Evolutionary conservation across 1,284 basidiomycete species (phyloP), one percentile per base, ranked within the genome.

Genomic region (Sphagnurus paluster): DNA sequence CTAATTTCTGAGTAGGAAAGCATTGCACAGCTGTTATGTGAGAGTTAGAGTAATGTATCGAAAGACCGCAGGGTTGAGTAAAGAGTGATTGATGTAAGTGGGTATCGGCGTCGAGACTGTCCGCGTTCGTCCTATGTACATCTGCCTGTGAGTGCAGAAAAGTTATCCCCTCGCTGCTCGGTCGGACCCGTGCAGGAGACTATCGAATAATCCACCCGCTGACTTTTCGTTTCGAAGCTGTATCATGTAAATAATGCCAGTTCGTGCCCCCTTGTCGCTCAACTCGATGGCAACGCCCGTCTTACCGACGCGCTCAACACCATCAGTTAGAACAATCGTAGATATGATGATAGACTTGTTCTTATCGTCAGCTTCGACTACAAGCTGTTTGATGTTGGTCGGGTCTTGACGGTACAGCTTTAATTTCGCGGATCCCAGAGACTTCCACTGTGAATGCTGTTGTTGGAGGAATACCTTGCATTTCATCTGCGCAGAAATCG

Each of bases 161-260:
- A 33, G 24, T 56, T 41, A 56, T 39, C 48, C 44, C 39, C 50
- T 56, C 25, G 47, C 35, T 23, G 60, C 55, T 51, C 93, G 92
- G 93, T 24, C 28, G 11, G 92, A 93, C 23, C 96, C 96, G 44
- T 82, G 84, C 23, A 99, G 71, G 56, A 99, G 75, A 64, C 84
- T 87, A 56, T 91, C 87, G 64, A 93, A 98, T 44, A 99, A 67
- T 2, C 88, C 91, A 13, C 76, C 79, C 6, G 96, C 93, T 10
- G 86, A 84, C 45, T 79, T 80, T 67, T 99, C 97, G 65, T 90
- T 96, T 55, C 90, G 79, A 34, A 95, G 69, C 68, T 97, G 93
- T 44, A 99, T 84, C 96, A 99, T 98, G 64, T 99, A 98, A 46
- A 99, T 77, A 62, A 98, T 87, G 9, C 97, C 97, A n/a, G 95